Evolutionary conservation across 139 green algal genomes (phyloP), one percentile per base, ranked within the genome.

Genomic region (Chlorella sp.): DNA sequence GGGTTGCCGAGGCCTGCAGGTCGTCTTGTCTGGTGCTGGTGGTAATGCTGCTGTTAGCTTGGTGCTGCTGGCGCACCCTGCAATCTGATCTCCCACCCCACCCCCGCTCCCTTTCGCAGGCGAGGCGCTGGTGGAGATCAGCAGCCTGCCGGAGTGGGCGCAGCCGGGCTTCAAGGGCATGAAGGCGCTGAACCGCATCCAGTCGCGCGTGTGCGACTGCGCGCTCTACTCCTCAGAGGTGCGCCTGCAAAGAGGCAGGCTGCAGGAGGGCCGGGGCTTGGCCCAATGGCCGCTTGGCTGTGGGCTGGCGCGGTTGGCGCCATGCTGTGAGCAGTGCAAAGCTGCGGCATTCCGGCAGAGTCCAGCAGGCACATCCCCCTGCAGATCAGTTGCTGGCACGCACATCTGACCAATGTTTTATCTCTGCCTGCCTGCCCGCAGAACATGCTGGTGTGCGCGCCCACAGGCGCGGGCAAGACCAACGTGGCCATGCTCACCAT

Each of bases 401-500:
- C n/a, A 54, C 8, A 7, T 11, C 46, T 54, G 46, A 7, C 7
- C 46, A 7, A 54, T 6, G 19, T 74, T 11, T 9, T 30, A 26
- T 43, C 34, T 17, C 7, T 58, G 1, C 36, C 28, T 44, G 1
- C 56, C 4, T 38, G 16, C 16, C 5, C 22, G 54, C 69, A 86
- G 75, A 99, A 99, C 90, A 96, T 99, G 90, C 94, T 99, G 68
- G 88, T 99, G 81, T 97, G 92, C 81, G 92, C 89, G 1, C 92
- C 90, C 41, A 97, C 96, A 44, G 97, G 97, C 44, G 96, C 97
- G 14, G 97, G 97, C 72, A 99, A 99, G 92, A 99, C 97, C 82
- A 99, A 99, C 85, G 95, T 99, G 11, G 97, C 97, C 46, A 96
- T 99, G 97, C 93, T 99, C 70, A 92, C 92, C 51, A 96, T 99